Conservation (phyloP, 2,329 filamentous ascomycete genomes). For the Colletotrichum costaricense region DNA sequence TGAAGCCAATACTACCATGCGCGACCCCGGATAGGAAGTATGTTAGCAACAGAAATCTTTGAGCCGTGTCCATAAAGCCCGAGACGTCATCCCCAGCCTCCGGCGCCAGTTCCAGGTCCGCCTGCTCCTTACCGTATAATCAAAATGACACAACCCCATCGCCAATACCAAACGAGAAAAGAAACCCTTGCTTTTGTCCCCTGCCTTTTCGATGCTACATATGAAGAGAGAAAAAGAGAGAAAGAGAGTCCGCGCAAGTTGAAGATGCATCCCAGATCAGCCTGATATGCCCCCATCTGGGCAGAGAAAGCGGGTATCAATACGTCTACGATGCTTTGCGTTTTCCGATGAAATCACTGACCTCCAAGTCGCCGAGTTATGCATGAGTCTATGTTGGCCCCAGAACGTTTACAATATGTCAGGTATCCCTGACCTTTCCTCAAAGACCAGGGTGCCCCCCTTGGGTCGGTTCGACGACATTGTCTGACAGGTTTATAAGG, state of each 20-base stretch:
- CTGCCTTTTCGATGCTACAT: conserved; percentile 23
- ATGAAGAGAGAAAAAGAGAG: conserved; percentile 25
- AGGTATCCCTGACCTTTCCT: conserved; percentile 6
- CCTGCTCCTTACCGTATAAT: conserved; percentile 17
- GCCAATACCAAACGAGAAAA: conserved; percentile 14
- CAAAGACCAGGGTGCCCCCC: conserved; percentile 42
- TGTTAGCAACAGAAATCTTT: neutral
- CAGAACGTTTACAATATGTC: conserved; percentile 13
- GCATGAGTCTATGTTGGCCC: conserved; percentile 30
- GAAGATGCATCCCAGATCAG: conserved; percentile 31
- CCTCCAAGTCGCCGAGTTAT: conserved; percentile 33
- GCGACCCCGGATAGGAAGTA: neutral
- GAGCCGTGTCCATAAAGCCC: conserved; percentile 7
- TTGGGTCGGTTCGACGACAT: conserved; percentile 66
- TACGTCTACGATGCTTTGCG: conserved; percentile 29
- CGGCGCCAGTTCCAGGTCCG: conserved; percentile 21
- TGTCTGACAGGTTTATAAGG: conserved; percentile 95
- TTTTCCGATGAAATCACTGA: conserved; percentile 33
- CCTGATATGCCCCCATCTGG: conserved; percentile 16
- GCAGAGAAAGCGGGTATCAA: conserved; percentile 32
- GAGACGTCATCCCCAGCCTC: conserved; percentile 9
- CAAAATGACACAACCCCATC: conserved; percentile 20
- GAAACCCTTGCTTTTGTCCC: conserved; percentile 30
- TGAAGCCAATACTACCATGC: conserved; percentile 1
- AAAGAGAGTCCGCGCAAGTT: conserved; percentile 26